phyloP scores from a whole-genome alignment of 2,329 filamentous ascomycete genomes.

The Botrytis deweyae region DNA sequence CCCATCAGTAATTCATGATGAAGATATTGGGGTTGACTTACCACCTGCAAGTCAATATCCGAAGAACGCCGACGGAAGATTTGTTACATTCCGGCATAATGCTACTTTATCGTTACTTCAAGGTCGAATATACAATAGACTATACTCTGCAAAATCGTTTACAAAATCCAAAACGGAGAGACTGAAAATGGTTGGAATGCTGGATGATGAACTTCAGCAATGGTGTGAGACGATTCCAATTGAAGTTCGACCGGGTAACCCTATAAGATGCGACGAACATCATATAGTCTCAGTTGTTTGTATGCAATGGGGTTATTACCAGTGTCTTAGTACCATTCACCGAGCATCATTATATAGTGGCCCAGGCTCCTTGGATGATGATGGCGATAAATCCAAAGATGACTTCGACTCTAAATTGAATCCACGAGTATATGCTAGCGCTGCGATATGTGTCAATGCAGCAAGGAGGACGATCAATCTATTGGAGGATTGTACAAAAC shows the following conservation, averaged over 20 bases:
- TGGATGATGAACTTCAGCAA: slow-evolving; percentile 32
- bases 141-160: slow-evolving; percentile 33
- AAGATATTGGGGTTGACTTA: slow-evolving; percentile 34
- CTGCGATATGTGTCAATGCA: slow-evolving; percentile 29
- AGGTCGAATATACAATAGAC: slow-evolving; percentile 31
- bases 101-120: slow-evolving; percentile 29
- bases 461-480: slow-evolving; percentile 30
- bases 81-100: slow-evolving; percentile 27
- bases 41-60: slow-evolving; percentile 25
- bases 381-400: slow-evolving; percentile 16
- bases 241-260: slow-evolving; percentile 33
- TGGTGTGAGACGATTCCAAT: slow-evolving; percentile 32
- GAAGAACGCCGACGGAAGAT: slow-evolving; percentile 22
- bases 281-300: slow-evolving; percentile 29
- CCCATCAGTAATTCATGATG: slow-evolving; percentile 34
- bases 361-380: slow-evolving; percentile 19
- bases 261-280: slow-evolving; percentile 26
- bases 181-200: slow-evolving; percentile 27
- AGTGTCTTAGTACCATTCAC: slow-evolving; percentile 30
- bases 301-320: slow-evolving; percentile 33
- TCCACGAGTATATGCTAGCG: slow-evolving; percentile 29
- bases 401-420: slow-evolving; percentile 24
- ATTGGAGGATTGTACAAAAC: slow-evolving; percentile 24
- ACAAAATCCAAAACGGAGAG: slow-evolving; percentile 31
- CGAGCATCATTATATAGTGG: slow-evolving; percentile 29